A percentile compares a stretch with the other conserved stretches of the same genome.
phyloP scores from a whole-genome alignment of 495 filamentous ascomycete species.

The Penicillium cataractarum region DNA sequence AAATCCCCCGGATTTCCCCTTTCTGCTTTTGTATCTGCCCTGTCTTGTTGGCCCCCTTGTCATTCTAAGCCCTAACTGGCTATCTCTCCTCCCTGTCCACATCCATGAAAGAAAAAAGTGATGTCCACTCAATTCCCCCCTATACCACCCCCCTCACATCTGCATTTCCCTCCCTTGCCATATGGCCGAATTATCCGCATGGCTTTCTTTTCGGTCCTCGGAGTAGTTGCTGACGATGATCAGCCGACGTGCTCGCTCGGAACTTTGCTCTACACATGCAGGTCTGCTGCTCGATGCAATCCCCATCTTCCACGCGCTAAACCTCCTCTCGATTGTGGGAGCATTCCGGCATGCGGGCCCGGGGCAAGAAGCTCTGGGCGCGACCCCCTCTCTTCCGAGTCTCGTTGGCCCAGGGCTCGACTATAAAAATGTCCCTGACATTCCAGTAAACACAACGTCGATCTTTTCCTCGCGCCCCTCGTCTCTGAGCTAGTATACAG shows the following conservation, averaged over 20 bases:
- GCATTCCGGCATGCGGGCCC: slow-evolving; percentile 35
- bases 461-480: slow-evolving; percentile 26
- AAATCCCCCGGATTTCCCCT: not conserved
- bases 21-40: no score
- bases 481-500: slow-evolving; percentile 14
- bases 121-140: slow-evolving; percentile 6
- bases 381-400: slow-evolving; percentile 13
- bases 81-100: not conserved
- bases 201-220: slow-evolving; percentile 8
- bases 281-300: slow-evolving; percentile 29
- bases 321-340: slow-evolving; percentile 14
- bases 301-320: slow-evolving; percentile 19
- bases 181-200: slow-evolving; percentile 25
- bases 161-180: slow-evolving; percentile 12
- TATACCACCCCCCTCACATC: slow-evolving; percentile 19
- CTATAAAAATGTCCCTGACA: slow-evolving; percentile 39
- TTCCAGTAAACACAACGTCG: slow-evolving; percentile 38
- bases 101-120: not conserved
- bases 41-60: not conserved
- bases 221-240: slow-evolving; percentile 26
- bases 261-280: slow-evolving; percentile 21
- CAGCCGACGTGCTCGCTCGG: slow-evolving; percentile 28
- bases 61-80: not conserved
- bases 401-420: slow-evolving; percentile 24
- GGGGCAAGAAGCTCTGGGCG: no score